A percentile compares a stretch with the other conserved stretches of the same genome.
phyloP scores from a whole-genome alignment of 306 rosid genomes.

The Corylus avellana region DNA sequence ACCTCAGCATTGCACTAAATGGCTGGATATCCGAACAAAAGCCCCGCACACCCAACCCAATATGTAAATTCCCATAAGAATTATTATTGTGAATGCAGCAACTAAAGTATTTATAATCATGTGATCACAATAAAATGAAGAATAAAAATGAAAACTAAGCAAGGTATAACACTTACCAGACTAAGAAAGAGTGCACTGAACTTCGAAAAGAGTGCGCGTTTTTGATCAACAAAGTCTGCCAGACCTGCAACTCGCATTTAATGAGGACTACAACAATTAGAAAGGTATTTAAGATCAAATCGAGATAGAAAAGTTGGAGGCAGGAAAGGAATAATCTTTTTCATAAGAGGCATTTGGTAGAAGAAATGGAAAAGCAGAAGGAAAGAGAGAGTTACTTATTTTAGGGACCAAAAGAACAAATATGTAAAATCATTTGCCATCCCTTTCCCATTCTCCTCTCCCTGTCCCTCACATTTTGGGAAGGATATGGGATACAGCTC shows the following conservation, averaged over 20 bases:
- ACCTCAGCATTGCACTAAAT: not conserved
- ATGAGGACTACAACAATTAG: slow-evolving; percentile 16
- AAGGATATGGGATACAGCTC: not conserved
- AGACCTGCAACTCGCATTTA: slow-evolving; percentile 50
- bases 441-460: not conserved
- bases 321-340: not conserved
- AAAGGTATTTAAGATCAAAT: not conserved
- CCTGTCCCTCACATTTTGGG: not conserved
- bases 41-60: not conserved
- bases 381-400: not conserved
- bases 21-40: not conserved
- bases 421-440: not conserved
- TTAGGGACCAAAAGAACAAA: not conserved
- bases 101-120: not conserved
- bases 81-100: not conserved
- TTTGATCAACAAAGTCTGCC: slow-evolving; percentile 73
- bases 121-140: slow-evolving; percentile 3
- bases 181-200: slow-evolving; percentile 75
- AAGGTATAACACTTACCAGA: slow-evolving; percentile 55
- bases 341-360: not conserved
- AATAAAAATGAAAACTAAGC: slow-evolving; percentile 8
- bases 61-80: not conserved
- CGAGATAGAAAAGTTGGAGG: not conserved
- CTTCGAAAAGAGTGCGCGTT: slow-evolving; percentile 63
- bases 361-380: not conserved